Percentiles rank a stretch among this genome's conserved stretches.
phyloP scores from a whole-genome alignment of 257 asterid species.

The Scutellaria baicalensis region DNA sequence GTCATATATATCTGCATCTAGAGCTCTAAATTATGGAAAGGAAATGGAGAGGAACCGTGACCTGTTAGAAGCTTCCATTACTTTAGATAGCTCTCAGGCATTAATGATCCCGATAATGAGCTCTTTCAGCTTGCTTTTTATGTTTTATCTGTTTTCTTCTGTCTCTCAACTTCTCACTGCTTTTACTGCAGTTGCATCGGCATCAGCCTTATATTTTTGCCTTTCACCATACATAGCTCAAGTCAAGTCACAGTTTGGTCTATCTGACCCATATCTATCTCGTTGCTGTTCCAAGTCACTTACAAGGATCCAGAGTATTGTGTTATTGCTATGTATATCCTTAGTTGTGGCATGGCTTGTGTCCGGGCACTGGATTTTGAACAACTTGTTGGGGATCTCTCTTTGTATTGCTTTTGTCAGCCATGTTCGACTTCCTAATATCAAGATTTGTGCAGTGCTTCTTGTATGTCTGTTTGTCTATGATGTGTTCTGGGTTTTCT shows the following conservation, averaged over 20 bases:
- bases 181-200: constrained; percentile 85
- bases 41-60: constrained; percentile 95
- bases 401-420: constrained; percentile 96
- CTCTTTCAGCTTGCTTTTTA: constrained; percentile 88
- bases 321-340: constrained; percentile 41
- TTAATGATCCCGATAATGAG: constrained; percentile 94
- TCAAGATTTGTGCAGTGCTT: constrained; percentile 89
- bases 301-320: constrained; percentile 60
- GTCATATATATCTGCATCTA: constrained; percentile 76
- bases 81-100: constrained; percentile 89
- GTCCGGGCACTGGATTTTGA: constrained; percentile 86
- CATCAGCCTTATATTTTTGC: constrained; percentile 83
- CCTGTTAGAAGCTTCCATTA: constrained; percentile 80
- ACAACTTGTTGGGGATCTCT: constrained; percentile 86
- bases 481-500: constrained; percentile 95
- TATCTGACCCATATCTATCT: constrained; percentile 76
- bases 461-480: constrained; percentile 80
- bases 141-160: constrained; percentile 93
- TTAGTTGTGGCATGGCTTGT: constrained; percentile 75
- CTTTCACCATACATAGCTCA: constrained; percentile 58
- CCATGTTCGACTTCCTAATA: constrained; percentile 94
- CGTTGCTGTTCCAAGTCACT: constrained; percentile 76
- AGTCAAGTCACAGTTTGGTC: constrained; percentile 53
- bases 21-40: constrained; percentile 79
- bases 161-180: constrained; percentile 88